Evolutionary conservation across 1,139 yeast species (phyloP), one percentile per base, ranked within the genome.

Genomic region (Saccharomyces pastorianus): DNA sequence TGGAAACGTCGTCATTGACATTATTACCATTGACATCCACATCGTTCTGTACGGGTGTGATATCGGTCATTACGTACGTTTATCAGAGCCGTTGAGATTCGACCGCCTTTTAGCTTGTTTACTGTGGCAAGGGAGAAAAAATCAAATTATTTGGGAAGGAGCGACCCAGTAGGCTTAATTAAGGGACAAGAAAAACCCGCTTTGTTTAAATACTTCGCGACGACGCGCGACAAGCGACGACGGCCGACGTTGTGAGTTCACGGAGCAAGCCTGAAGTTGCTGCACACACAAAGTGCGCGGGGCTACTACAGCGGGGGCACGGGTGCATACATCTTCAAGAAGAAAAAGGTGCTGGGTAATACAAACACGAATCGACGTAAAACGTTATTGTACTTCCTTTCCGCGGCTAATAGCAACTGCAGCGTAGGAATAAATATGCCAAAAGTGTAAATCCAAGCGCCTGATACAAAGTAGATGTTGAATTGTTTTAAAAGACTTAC

Each of bases 1-100:
- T 38, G 25, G 48, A 23, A 17, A n/a, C 8, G 51, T 23, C 28
- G 42, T 14, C 38, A 26, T 49, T 49, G 46, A 47, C 52, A 14
- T 41, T 25, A 11, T 14, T 25, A 31, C 20, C n/a, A 14, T 26
- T 44, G 28, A 46, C 48, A 26, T 50, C 38, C 46, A 38, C 26
- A 7, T 34, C 42, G 44, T 46, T 46, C 31, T 50, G 44, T 11
- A 48, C 28, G 25, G 50, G 50, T 38, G 44, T 38, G 44, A 38
- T 38, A 38, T 38, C 44, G 11, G 44, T 38, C 44, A 38, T 38
- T 38, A 38, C 25, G 48, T 29, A 31, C 38, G 26, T 49, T 42
- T 32, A 7, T 49, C 28, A 47, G 25, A 28, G 26, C 38, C 44
- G 44, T 38, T 38, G 44, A 38, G 44, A 17, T 38, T 38, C 44